Conservation (phyloP, 192 early-diverging fungal genomes). For the Gonapodya sp. region DNA sequence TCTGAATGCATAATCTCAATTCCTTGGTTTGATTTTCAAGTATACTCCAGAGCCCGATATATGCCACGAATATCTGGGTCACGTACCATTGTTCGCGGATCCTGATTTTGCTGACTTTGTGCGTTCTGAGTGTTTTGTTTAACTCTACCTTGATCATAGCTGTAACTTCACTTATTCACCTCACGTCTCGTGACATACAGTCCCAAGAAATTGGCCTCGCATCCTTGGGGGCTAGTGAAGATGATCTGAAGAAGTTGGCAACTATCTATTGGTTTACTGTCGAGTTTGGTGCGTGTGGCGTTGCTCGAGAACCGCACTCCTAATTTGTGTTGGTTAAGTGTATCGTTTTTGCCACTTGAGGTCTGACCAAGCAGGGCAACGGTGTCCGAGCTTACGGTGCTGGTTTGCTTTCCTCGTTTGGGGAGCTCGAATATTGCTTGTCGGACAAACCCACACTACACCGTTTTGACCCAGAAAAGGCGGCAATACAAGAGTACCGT, state of each 20-base stretch:
- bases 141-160: background rate
- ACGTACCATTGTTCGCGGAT: constrained; percentile 57
- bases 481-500: constrained; percentile 27
- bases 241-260: constrained; percentile 80
- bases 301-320: no score
- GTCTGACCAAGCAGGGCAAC: constrained; percentile 22
- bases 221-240: constrained; percentile 82
- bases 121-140: background rate
- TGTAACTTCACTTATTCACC: background rate
- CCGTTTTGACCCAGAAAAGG: constrained; percentile 74
- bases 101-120: constrained; percentile 19
- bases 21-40: no score
- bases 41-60: constrained; percentile 50
- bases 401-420: constrained; percentile 85
- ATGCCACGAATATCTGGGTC: constrained; percentile 93
- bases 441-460: constrained; percentile 66
- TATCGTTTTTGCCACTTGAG: background rate
- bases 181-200: no score
- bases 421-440: constrained; percentile 85
- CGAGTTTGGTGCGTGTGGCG: constrained; percentile 91
- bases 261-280: constrained; percentile 83
- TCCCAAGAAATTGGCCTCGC: constrained; percentile 91
- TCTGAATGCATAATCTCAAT: no score
- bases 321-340: no score
- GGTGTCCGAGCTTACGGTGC: constrained; percentile 82